phyloP scores from a whole-genome alignment of 2,329 filamentous ascomycete genomes.

The Monilinia laxa region DNA sequence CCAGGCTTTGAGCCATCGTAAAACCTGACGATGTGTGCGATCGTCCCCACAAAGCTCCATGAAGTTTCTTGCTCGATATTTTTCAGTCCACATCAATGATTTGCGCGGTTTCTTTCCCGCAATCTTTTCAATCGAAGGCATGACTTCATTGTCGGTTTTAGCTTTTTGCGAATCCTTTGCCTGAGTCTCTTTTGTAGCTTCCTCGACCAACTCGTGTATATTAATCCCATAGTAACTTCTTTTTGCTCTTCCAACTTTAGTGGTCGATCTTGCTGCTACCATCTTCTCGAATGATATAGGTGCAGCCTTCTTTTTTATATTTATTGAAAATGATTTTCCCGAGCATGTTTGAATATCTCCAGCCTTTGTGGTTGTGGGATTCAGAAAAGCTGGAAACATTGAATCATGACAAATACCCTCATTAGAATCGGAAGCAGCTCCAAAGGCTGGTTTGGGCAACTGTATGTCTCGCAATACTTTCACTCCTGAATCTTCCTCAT shows the following conservation, averaged over 20 bases:
- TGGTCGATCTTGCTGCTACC: conserved; percentile 65
- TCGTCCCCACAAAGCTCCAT: conserved; percentile 94
- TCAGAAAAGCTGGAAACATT: conserved; percentile 33
- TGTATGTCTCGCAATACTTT: conserved; percentile 15
- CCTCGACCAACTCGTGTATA: conserved; percentile 78
- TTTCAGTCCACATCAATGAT: conserved; percentile 87
- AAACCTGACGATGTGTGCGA: conserved; percentile 82
- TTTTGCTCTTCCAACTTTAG: conserved; percentile 65
- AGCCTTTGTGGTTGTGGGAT: conserved; percentile 26
- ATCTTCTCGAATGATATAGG: conserved; percentile 63
- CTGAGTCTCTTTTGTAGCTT: conserved; percentile 55
- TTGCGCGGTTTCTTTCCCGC: conserved; percentile 35
- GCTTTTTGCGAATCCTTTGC: conserved; percentile 44
- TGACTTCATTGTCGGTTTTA: conserved; percentile 42
- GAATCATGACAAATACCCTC: background rate
- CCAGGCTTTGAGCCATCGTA: conserved; percentile 94
- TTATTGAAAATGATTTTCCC: conserved; percentile 57
- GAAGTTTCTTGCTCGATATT: conserved; percentile 89
- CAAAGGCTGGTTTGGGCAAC: conserved; percentile 14
- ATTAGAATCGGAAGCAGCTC: background rate
- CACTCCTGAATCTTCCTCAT: conserved; percentile 7
- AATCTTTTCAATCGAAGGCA: conserved; percentile 45
- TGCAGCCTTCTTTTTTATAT: conserved; percentile 50
- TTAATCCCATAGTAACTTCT: conserved; percentile 89
- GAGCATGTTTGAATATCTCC: conserved; percentile 38